Evolutionary conservation across 2,329 filamentous ascomycete genomes (phyloP).

Genomic region (Pseudocercospora eumusae): DNA sequence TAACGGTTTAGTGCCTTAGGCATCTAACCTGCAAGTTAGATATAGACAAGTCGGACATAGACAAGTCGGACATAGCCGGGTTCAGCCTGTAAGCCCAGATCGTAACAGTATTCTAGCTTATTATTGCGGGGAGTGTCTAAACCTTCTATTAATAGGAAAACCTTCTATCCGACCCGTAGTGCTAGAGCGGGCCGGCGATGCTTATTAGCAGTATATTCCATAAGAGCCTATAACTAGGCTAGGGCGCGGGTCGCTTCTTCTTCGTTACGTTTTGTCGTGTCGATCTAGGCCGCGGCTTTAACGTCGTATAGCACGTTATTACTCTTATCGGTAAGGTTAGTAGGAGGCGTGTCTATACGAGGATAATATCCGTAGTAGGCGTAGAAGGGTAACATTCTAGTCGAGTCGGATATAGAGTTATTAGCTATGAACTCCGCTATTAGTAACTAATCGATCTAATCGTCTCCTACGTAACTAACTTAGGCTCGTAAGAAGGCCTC

Average conservation of each 20-base stretch:
- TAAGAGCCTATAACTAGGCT: not conserved
- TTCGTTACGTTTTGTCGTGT: not conserved
- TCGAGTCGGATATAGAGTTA: not conserved
- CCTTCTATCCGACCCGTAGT: not conserved
- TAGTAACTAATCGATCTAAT: not conserved
- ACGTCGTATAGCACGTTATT: not conserved
- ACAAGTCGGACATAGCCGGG: too few species aligned
- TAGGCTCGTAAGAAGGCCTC: not conserved
- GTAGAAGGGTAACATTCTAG: not conserved
- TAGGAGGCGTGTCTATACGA: not conserved
- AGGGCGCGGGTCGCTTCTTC: not conserved
- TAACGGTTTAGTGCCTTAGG: too few species aligned
- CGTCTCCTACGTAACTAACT: not conserved
- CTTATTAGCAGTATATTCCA: not conserved
- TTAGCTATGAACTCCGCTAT: not conserved
- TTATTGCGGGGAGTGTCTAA: not conserved
- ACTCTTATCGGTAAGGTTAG: not conserved
- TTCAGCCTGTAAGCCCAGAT: too few species aligned
- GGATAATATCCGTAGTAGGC: not conserved
- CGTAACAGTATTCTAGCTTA: not conserved
- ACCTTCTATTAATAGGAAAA: not conserved
- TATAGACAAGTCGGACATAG: too few species aligned
- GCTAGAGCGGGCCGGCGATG: not conserved
- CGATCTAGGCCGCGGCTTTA: too few species aligned
- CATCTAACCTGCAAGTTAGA: too few species aligned